Conservation (phyloP, 768 basidiomycete species). For the Boletellus ananiceps region DNA sequence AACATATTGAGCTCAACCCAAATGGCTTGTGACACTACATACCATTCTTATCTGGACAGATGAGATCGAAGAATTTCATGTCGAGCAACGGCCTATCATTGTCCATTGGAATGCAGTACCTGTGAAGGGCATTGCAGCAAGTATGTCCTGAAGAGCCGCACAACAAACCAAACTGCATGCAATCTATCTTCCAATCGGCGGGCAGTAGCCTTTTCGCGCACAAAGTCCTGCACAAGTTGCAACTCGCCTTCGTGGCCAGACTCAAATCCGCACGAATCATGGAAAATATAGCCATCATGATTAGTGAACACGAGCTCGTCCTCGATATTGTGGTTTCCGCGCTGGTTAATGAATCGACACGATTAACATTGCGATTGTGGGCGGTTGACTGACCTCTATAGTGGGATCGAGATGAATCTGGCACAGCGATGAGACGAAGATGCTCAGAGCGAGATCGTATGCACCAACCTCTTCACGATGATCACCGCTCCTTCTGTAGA, state of each 20-base stretch:
- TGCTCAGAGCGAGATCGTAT: background rate
- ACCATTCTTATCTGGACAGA: background rate
- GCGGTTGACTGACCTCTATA: background rate
- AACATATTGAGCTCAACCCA: background rate
- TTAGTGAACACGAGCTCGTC: background rate
- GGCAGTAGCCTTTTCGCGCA: background rate
- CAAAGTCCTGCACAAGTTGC: background rate
- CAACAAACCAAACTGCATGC: background rate
- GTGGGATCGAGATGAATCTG: background rate
- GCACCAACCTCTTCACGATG: background rate
- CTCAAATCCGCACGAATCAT: background rate
- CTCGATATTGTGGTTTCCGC: background rate
- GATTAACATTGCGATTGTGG: background rate
- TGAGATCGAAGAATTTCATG: background rate
- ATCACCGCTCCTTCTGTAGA: background rate
- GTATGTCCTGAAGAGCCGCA: too few relatives aligned
- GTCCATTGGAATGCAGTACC: background rate
- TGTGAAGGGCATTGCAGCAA: background rate
- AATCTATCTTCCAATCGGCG: background rate
- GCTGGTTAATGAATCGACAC: background rate
- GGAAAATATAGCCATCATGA: background rate
- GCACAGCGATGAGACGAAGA: background rate
- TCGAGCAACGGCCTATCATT: background rate
- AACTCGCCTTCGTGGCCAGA: background rate
- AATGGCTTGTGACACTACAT: background rate